Evolutionary conservation across 257 asterid species (phyloP).

Genomic region (Rehmannia glutinosa): DNA sequence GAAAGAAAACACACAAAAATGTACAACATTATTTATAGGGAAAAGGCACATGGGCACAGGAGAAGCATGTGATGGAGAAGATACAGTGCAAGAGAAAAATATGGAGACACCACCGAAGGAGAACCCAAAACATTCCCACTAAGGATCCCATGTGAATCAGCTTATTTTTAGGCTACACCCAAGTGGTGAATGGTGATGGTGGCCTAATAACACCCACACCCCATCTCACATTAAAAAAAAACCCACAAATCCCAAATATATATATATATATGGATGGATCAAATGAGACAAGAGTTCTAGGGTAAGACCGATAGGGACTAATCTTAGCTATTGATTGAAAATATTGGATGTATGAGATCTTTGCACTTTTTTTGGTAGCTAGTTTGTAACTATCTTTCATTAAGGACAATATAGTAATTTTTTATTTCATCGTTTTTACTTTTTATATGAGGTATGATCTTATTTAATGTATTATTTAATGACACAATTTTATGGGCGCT

Average conservation of each 20-base stretch:
- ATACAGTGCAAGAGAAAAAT: conserved; percentile 19
- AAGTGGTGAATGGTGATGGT: neutral
- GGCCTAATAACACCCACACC: conserved; percentile 3
- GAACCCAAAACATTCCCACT: conserved; percentile 21
- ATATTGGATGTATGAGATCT: too few relatives aligned
- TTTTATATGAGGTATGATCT: too few relatives aligned
- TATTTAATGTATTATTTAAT: too few relatives aligned
- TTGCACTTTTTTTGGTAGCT: too few relatives aligned
- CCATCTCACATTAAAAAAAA: neutral
- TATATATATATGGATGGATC: neutral
- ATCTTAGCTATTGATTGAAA: too few relatives aligned
- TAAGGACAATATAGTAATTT: too few relatives aligned
- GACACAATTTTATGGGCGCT: too few relatives aligned
- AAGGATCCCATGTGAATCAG: conserved; percentile 30
- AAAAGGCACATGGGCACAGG: conserved; percentile 30
- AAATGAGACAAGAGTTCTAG: too few relatives aligned
- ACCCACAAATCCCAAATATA: neutral
- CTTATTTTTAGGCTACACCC: conserved; percentile 31
- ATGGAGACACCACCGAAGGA: conserved; percentile 9
- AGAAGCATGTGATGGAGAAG: conserved; percentile 12
- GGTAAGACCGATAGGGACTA: too few relatives aligned
- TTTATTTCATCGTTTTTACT: too few relatives aligned
- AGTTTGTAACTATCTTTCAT: too few relatives aligned
- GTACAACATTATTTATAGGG: neutral
- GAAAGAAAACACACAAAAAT: neutral